These are phyloP conservation scores for Asclepias syriaca DNA, from an alignment of 257 asterid species.

Conservation along the genomic window DNA sequence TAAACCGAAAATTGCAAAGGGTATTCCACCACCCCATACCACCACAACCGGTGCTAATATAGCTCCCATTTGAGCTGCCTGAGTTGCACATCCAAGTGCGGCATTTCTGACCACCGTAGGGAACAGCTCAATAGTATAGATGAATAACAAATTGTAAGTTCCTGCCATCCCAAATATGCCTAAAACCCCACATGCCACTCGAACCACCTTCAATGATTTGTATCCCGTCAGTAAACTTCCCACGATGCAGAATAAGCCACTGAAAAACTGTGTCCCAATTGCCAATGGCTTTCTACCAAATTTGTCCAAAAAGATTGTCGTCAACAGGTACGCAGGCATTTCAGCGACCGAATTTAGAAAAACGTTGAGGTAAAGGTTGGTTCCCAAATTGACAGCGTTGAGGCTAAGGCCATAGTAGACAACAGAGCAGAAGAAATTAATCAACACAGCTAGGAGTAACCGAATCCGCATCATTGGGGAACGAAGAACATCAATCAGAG, in stretches of 20 bases:
- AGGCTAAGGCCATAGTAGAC: slow-evolving; percentile 83
- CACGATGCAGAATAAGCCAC: slow-evolving; percentile 50
- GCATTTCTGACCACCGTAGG: slow-evolving; percentile 90
- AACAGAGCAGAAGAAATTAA: slow-evolving; percentile 68
- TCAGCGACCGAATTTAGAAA: slow-evolving; percentile 69
- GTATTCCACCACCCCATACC: slow-evolving; percentile 58
- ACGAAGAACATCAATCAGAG: slow-evolving; percentile 54
- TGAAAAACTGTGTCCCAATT: slow-evolving; percentile 70
- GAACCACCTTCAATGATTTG: slow-evolving; percentile 27
- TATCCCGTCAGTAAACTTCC: slow-evolving; percentile 42
- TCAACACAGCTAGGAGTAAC: slow-evolving; percentile 54
- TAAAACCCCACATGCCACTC: slow-evolving; percentile 53
- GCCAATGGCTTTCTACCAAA: slow-evolving; percentile 71
- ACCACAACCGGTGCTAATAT: slow-evolving; percentile 70
- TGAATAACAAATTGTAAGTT: slow-evolving; percentile 67
- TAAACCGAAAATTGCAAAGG: slow-evolving; percentile 60
- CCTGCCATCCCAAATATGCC: slow-evolving; percentile 97
- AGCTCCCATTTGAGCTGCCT: slow-evolving; percentile 86
- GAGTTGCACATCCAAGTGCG: slow-evolving; percentile 80
- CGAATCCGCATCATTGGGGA: slow-evolving; percentile 54
- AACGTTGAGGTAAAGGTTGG: slow-evolving; percentile 70
- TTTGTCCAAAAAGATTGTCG: slow-evolving; percentile 53
- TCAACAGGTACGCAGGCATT: slow-evolving; percentile 68
- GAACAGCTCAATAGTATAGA: slow-evolving; percentile 70
- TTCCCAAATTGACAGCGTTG: slow-evolving; percentile 76